Base-by-base conservation (phyloP, 371 early-diverging fungal species). In the Mucor sp. region DNA sequence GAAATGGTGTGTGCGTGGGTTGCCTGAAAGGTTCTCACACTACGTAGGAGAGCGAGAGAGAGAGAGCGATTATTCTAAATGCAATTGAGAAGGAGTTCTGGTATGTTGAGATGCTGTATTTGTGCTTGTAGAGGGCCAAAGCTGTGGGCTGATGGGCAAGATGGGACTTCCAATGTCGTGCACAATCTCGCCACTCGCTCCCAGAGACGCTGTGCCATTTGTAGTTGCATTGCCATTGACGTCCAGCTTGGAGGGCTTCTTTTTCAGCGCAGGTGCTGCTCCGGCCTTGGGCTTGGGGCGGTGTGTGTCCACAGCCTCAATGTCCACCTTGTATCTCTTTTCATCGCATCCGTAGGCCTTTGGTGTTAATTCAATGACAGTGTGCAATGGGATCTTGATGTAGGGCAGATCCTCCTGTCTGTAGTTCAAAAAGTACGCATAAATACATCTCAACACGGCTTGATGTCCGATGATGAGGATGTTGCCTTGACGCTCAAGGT, bases 401-500 rank as follows among this genome's bases (percentile, higher is more conserved):
- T 98, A 99, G 0, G 99, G 99, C 33, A 99, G 78, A 64, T 97
- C 93, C 14, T 96, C 95, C 61, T 95, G 97, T 19, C 88, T 86
- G 66, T 91, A 88, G 63, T 95, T 92, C 84, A 95, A 83, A 77
- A 97, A 97, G 76, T 97, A 97, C 21, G 94, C 95, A 76, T 96
- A 94, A 58, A 98, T 91, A 72, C 94, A 93, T 37, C 99, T 90
- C 66, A 98, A 78, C 25, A 96, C 96, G 0, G 98, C 99, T 64
- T 95, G 96, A 67, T 96, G 96, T 30, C 93, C 96, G 73, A 98
- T 92, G 63, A 99, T 96, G 65, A 98, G 83, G 64, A 99, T 97
- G 74, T 96, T 95, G 66, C 90, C 90, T 71, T 97, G 97, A 37
- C 97, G 88, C 75, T 99, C 99, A 60, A 99, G 84, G 71, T 98